phyloP scores from a whole-genome alignment of 139 green algal genomes.

The Volvox africanus region DNA sequence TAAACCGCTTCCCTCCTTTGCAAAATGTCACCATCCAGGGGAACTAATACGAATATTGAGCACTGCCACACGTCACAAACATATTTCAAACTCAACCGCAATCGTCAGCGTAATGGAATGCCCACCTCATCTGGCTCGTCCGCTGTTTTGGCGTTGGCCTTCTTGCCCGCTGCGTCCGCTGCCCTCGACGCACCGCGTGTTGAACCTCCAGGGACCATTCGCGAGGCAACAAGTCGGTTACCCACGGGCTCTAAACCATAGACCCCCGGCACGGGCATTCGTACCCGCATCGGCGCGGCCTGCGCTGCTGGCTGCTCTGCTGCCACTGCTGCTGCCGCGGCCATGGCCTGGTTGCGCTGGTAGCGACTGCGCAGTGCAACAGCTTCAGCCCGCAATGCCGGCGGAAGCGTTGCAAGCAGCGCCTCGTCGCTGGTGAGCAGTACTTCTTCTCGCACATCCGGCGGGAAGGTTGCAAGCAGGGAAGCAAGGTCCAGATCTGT shows the following conservation, averaged over 20 bases:
- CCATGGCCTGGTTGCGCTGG: slow-evolving; percentile 23
- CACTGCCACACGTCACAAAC: no score
- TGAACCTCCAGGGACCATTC: neutral
- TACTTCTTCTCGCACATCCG: slow-evolving; percentile 90
- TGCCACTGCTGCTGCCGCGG: neutral
- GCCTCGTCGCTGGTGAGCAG: slow-evolving; percentile 78
- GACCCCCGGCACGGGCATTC: neutral
- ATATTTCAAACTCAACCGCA: no score
- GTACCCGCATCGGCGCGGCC: slow-evolving; percentile 1
- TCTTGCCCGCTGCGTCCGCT: neutral
- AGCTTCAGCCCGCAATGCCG: slow-evolving; percentile 85
- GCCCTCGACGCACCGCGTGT: neutral
- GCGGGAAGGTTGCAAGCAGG: slow-evolving; percentile 89
- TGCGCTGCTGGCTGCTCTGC: neutral
- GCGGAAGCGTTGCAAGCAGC: slow-evolving; percentile 84
- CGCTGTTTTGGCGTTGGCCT: neutral
- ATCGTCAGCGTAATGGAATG: no score
- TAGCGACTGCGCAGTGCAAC: slow-evolving; percentile 65
- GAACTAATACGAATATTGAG: no score
- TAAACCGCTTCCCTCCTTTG: no score
- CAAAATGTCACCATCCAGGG: no score
- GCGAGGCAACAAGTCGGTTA: neutral
- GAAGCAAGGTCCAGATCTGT: slow-evolving; percentile 87
- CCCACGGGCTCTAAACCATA: no score
- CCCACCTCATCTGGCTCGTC: slow-evolving; percentile 27